Evolutionary conservation across 2,329 filamentous ascomycete species (phyloP).

Genomic region (Colletotrichum godetiae): DNA sequence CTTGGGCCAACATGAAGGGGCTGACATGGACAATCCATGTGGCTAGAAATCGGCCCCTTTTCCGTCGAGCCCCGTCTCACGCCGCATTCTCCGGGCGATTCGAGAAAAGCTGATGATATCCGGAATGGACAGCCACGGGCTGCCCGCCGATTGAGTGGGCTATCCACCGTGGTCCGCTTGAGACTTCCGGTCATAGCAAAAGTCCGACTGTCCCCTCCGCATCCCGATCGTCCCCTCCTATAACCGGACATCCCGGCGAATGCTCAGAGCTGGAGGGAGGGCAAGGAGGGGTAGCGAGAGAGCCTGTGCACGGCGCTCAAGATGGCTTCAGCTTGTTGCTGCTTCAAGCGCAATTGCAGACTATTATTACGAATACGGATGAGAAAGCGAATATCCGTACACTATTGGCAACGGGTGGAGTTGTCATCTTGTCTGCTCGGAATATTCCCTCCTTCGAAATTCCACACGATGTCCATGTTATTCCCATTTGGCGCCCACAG

Average conservation of each 20-base stretch:
- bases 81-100: background rate
- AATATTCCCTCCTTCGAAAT: background rate
- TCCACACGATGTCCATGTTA: background rate
- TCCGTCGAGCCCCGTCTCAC: background rate
- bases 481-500: slow-evolving; percentile 9
- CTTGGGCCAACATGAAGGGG: background rate
- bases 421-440: no score
- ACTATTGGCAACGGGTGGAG: no score
- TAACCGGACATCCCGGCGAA: background rate
- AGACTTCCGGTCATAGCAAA: background rate
- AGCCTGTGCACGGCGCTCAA: background rate
- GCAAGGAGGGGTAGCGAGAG: background rate
- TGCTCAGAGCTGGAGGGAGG: background rate
- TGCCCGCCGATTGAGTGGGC: background rate
- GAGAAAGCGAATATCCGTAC: no score
- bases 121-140: background rate
- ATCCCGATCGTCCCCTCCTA: background rate
- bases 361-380: background rate
- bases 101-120: background rate
- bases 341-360: background rate
- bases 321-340: slow-evolving; percentile 6
- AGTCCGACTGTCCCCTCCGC: background rate
- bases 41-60: background rate
- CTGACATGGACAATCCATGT: background rate
- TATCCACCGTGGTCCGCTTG: background rate